Conservation (phyloP, 2,329 filamentous ascomycete genomes). For the Penicillium sp. region DNA sequence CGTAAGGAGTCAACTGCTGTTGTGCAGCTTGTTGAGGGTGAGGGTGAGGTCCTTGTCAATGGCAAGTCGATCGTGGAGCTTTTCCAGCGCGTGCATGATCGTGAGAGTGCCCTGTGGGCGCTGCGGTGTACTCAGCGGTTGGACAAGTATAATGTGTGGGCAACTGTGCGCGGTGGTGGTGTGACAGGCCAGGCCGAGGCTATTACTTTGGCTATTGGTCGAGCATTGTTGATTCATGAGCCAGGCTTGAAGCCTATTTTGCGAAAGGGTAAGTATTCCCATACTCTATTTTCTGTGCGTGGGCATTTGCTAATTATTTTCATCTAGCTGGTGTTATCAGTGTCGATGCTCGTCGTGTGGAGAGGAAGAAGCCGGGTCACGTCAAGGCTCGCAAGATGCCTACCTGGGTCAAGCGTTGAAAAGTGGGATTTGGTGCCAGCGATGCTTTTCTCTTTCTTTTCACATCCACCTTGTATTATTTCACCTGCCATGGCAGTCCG, state of each 20-base stretch:
- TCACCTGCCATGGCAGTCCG: conserved; percentile 21
- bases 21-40: conserved; percentile 88
- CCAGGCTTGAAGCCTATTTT: conserved; percentile 84
- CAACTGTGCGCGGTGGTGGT: conserved; percentile 78
- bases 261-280: conserved; percentile 71
- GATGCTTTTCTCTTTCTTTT: conserved; percentile 22
- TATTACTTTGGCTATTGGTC: conserved; percentile 83
- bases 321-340: conserved; percentile 84
- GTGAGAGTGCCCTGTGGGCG: conserved; percentile 91
- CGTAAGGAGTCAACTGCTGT: conserved; percentile 84
- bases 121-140: conserved; percentile 77
- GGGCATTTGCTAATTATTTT: conserved; percentile 21
- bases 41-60: conserved; percentile 86
- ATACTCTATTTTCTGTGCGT: neutral
- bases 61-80: conserved; percentile 78
- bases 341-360: conserved; percentile 84
- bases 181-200: conserved; percentile 95
- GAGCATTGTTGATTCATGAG: conserved; percentile 86
- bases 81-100: conserved; percentile 87
- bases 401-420: conserved; percentile 86
- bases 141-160: conserved; percentile 98
- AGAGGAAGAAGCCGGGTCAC: conserved; percentile 96
- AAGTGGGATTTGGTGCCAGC: conserved; percentile 9
- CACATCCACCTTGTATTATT: conserved; percentile 31
- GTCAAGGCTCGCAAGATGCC: conserved; percentile 98